Conservation (phyloP, 2,329 filamentous ascomycete genomes). For the Domatiomyces catenatus region DNA sequence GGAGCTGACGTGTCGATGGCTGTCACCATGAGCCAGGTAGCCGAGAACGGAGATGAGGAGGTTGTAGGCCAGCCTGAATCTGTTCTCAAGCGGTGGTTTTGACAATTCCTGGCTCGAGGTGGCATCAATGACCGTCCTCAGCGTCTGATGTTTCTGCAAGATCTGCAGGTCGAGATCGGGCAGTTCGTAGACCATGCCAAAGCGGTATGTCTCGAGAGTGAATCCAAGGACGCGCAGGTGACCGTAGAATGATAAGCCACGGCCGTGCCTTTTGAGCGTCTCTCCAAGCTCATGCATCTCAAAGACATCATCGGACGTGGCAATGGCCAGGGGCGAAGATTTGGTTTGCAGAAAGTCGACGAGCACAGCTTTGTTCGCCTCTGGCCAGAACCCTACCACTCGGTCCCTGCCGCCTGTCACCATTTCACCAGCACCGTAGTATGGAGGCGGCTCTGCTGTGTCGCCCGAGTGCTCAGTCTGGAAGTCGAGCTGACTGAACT, state of each 20-base stretch:
- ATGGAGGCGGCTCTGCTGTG: constrained; percentile 14
- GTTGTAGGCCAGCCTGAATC: constrained; percentile 46
- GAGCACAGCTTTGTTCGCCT: constrained; percentile 10
- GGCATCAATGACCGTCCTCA: constrained; percentile 14
- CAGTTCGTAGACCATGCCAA: constrained; percentile 16
- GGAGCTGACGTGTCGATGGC: constrained; percentile 50
- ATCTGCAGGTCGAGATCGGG: constrained; percentile 11
- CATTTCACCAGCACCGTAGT: constrained; percentile 12
- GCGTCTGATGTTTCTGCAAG: constrained; percentile 13
- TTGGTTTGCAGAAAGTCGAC: constrained; percentile 14
- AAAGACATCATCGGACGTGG: constrained; percentile 14
- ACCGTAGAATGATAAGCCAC: constrained; percentile 14
- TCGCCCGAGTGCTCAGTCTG: constrained; percentile 5
- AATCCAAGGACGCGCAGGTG: constrained; percentile 29
- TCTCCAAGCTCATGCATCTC: constrained; percentile 14
- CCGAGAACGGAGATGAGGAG: constrained; percentile 42
- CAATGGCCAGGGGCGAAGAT: constrained; percentile 10
- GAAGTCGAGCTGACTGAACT: constrained; percentile 14
- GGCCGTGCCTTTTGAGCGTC: constrained; percentile 8
- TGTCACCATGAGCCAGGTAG: constrained; percentile 39
- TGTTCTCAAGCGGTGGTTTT: constrained; percentile 38
- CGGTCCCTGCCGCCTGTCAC: constrained; percentile 7
- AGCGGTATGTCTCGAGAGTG: constrained; percentile 14
- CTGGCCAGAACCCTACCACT: constrained; percentile 12
- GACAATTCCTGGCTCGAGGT: constrained; percentile 24